These are phyloP conservation scores for Rhizomucor pusillus DNA, from an alignment of 371 early-diverging fungal genomes.

Conservation along the genomic window DNA sequence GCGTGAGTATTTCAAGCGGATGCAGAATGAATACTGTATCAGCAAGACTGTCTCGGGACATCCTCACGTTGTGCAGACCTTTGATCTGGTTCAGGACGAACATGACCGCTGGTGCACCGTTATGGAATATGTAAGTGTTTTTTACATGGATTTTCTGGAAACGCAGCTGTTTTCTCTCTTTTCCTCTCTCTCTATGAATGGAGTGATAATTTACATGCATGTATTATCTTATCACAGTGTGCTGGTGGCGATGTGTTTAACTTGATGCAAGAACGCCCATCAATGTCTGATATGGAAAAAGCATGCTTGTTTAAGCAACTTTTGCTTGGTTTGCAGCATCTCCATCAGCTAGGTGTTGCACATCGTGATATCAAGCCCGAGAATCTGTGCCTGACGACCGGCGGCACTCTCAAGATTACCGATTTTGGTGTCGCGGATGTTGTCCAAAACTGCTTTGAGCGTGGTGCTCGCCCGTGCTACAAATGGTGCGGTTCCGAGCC, in stretches of 20 bases:
- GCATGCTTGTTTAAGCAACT: constrained; percentile 80
- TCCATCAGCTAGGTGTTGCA: constrained; percentile 91
- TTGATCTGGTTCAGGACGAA: constrained; percentile 66
- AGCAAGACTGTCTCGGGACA: constrained; percentile 61
- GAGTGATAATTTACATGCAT: neutral
- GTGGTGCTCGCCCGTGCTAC: constrained; percentile 58
- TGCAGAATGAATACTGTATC: constrained; percentile 77
- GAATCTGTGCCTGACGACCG: constrained; percentile 85
- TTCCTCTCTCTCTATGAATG: too few relatives aligned
- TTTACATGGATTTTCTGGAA: too few relatives aligned
- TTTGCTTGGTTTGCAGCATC: constrained; percentile 91
- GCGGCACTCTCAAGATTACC: constrained; percentile 91
- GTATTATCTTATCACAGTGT: constrained; percentile 31
- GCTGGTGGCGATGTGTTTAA: constrained; percentile 65
- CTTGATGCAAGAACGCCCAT: constrained; percentile 34
- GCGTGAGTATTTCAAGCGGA: constrained; percentile 61
- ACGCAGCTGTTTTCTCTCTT: constrained; percentile 7
- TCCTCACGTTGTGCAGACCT: constrained; percentile 65
- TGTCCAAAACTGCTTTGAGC: constrained; percentile 76
- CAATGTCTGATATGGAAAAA: constrained; percentile 41
- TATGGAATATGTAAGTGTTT: constrained; percentile 61
- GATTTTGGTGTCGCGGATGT: constrained; percentile 98
- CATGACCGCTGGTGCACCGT: constrained; percentile 57
- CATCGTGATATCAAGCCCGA: constrained; percentile 90
- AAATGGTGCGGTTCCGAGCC: constrained; percentile 88